phyloP scores from a whole-genome alignment of 1,139 yeast species.

The Taphrina betulina region DNA sequence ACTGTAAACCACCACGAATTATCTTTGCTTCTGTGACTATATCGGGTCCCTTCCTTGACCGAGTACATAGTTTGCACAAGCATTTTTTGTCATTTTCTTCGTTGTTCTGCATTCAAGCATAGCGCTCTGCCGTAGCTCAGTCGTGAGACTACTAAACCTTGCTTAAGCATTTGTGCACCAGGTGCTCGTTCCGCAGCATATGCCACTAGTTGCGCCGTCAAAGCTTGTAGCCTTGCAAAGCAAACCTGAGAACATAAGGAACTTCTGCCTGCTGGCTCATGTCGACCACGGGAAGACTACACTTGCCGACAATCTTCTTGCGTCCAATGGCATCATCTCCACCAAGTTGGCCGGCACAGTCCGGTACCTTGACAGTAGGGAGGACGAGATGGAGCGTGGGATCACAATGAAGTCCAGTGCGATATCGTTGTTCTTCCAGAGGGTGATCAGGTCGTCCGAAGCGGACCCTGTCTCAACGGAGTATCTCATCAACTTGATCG shows the following conservation, averaged over 20 bases:
- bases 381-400: slow-evolving; percentile 84
- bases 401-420: slow-evolving; percentile 92
- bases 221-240: slow-evolving; percentile 66
- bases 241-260: slow-evolving; percentile 69
- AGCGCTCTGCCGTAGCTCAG: too few species aligned
- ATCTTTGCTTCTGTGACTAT: too few species aligned
- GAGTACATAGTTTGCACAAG: too few species aligned
- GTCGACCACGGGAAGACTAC: slow-evolving; percentile 98
- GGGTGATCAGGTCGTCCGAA: slow-evolving; percentile 7
- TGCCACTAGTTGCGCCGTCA: slow-evolving; percentile 53
- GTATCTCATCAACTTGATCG: slow-evolving; percentile 85
- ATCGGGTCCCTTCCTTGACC: too few species aligned
- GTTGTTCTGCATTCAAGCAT: too few species aligned
- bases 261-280: slow-evolving; percentile 94
- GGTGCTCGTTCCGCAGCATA: too few species aligned
- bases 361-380: slow-evolving; percentile 86
- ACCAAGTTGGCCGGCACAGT: slow-evolving; percentile 94
- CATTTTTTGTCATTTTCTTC: too few species aligned
- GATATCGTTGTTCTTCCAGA: slow-evolving; percentile 70
- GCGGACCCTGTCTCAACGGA: slow-evolving; percentile 49
- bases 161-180: too few species aligned
- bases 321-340: slow-evolving; percentile 94
- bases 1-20: too few species aligned
- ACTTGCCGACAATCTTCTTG: slow-evolving; percentile 83
- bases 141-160: too few species aligned